Evolutionary conservation across 2,329 filamentous ascomycete genomes (phyloP).

Genomic region (Polychaeton citri): DNA sequence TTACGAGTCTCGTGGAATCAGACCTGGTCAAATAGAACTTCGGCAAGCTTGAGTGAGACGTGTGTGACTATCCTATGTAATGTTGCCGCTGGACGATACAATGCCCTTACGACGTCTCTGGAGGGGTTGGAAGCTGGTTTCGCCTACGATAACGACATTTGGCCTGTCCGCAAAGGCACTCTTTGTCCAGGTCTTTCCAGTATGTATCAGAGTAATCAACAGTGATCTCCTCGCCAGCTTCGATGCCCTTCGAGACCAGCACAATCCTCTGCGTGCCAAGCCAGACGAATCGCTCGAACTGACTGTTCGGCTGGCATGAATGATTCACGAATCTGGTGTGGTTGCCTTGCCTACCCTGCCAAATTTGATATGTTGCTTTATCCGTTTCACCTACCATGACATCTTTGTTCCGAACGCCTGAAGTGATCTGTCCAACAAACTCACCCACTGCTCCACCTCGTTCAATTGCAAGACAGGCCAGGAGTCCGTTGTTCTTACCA

Average conservation of each 20-base stretch:
- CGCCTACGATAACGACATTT: constrained; percentile 33
- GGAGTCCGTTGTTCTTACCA: constrained; percentile 42
- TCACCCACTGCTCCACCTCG: constrained; percentile 41
- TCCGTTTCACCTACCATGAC: constrained; percentile 36
- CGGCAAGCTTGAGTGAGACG: too few relatives aligned
- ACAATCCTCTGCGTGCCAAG: constrained; percentile 41
- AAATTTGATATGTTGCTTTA: constrained; percentile 43
- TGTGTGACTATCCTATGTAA: too few relatives aligned
- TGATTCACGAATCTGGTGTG: constrained; percentile 48
- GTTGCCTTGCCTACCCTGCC: constrained; percentile 43
- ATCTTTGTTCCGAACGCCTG: constrained; percentile 38
- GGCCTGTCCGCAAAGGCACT: constrained; percentile 40
- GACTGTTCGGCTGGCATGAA: constrained; percentile 44
- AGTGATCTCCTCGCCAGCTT: constrained; percentile 41
- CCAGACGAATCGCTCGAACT: constrained; percentile 46
- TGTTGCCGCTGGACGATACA: too few relatives aligned
- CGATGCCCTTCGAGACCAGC: constrained; percentile 42
- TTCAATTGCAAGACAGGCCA: constrained; percentile 36
- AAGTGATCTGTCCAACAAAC: constrained; percentile 43
- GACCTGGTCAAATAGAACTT: too few relatives aligned
- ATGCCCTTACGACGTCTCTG: background rate
- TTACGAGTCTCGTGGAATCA: too few relatives aligned
- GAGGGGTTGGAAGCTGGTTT: constrained; percentile 1
- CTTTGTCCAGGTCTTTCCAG: constrained; percentile 42
- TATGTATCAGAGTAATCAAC: constrained; percentile 47